Evolutionary conservation across 148 eudicot genomes (phyloP), one percentile per base, ranked within the genome.

Genomic region (Vaccinium macrocarpon): DNA sequence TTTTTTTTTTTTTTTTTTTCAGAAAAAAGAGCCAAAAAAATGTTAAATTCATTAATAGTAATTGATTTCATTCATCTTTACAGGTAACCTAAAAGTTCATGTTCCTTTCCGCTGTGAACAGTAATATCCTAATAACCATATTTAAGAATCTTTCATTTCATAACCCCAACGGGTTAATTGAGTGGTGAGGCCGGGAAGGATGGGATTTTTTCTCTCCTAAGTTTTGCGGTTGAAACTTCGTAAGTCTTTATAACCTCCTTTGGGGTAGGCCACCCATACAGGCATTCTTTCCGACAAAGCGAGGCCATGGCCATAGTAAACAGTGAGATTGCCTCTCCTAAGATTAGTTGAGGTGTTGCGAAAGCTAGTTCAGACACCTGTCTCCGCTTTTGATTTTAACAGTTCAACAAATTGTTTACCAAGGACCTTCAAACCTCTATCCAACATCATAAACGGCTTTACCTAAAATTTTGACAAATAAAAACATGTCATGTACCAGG

Each of bases 371-470:
- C n/a, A n/a, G 6, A 21, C 25, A 61, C 68, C 27, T 61, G 27
- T 21, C 68, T 8, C 25, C 25, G n/a, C n/a, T n/a, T n/a, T n/a
- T 61, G 68, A 61, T 61, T 61, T 6, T 19, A 61, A n/a, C 68
- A 61, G 21, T 61, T 61, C 10, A 61, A 61, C 27, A 61, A 21
- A 61, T 61, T 61, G 27, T 21, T 61, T n/a, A 61, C 66, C 66
- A 61, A 64, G 70, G 70, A n/a, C 70, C 25, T 61, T 61, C 32
- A 64, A 64, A 64, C 70, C 29, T 64, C 70, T 64, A 64, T 64
- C 70, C 70, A 64, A 23, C 70, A 64, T 23, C 13, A 12, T n/a
- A 64, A 64, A 21, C 6, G 11, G 70, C 8, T 10, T 23, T 7
- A 61, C 23, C 29, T 64, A 2, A 64, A 64, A 64, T n/a, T 8